Base-by-base conservation (phyloP, 306 rosid species). In the Vigna unguiculata region DNA sequence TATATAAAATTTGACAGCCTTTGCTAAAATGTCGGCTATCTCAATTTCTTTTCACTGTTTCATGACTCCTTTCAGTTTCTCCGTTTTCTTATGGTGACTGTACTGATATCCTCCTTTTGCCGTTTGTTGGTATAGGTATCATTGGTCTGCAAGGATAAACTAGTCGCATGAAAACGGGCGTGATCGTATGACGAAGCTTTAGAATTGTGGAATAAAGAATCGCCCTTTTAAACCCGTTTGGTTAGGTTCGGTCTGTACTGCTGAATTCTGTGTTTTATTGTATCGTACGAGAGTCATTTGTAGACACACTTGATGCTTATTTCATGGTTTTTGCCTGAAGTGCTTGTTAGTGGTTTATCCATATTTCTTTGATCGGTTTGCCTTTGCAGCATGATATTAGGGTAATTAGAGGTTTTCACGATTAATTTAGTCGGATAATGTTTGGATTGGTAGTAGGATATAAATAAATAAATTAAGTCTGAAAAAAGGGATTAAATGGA, bases 91-190 rank as follows among this genome's bases (percentile, higher is more conserved):
- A 68, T 72, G 15, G 38, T 85, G 60, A 63, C 79, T 49, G 54
- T 21, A 49, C 32, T 14, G 43, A 47, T 46, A 32, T 71, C 5
- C 15, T 76, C 7, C 20, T 45, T 34, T 20, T 22, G 30, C 36
- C 17, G 13, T 43, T 32, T 40, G 43, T 20, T 45, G 45, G 67
- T 81, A 43, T 79, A 93, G 98, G 97, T 45, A 77, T 93, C 54
- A 92, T 96, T 63, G 98, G 99, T 43, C 87, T 96, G 72, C 97
- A 92, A 83, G 97, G 93, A 48, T 96, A 88, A 88, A 74, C 46
- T 19, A 17, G 34, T 40, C 34, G 22, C 80, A n/a, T 28, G 71
- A 54, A 47, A 46, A 15, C 4, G 12, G 46, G 49, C 22, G 45
- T 76, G 79, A 14, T 62, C 32, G 16, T 14, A 24, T 46, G 71